Evolutionary conservation across 495 filamentous ascomycete species (phyloP), one percentile per base, ranked within the genome.

Genomic region (Penicillium goetzii): DNA sequence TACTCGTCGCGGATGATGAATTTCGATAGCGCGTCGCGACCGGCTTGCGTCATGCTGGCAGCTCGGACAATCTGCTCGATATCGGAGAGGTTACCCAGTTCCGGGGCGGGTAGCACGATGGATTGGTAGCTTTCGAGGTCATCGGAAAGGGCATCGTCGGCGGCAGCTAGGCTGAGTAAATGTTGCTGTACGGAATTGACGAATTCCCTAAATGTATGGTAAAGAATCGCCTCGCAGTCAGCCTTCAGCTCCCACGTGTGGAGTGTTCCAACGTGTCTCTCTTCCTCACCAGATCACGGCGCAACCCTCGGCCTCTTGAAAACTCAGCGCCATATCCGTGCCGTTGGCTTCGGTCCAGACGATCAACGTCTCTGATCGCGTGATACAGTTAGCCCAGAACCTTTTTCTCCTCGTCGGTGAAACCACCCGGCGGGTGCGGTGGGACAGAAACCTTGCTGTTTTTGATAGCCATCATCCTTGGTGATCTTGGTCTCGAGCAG

Each of bases 241-340:
- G 69, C 47, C 57, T 56, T 41, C 10, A 50, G 19, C 23, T 38
- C 52, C 30, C 47, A 33, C 26, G 38, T 38, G 49, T 14, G 25
- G 21, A 28, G 14, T 6, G 4, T 11, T 33, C 25, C 23, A 19
- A 11, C n/a, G 41, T 43, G 34, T 59, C 43, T 62, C 23, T 21
- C 36, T 30, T 47, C 63, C 79, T 68, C 75, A 96, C 95, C 95
- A 99, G 75, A 98, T 97, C 25, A 88, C 82, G 12, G 89, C 87
- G 75, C 95, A 99, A 17, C 96, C 95, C 61, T 98, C 95, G 3
- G 95, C 90, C 76, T 98, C 96, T 77, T 99, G 95, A 75, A 99
- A 99, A 75, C 94, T 97, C 58, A 99, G 84, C 34, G 95, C 95
- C 95, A 99, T 98, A 72, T 99, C 95, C 60, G 91, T 88, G 30